Conservation (phyloP, 108 stramenopile genomes). For the Discostella pseudostelligera region DNA sequence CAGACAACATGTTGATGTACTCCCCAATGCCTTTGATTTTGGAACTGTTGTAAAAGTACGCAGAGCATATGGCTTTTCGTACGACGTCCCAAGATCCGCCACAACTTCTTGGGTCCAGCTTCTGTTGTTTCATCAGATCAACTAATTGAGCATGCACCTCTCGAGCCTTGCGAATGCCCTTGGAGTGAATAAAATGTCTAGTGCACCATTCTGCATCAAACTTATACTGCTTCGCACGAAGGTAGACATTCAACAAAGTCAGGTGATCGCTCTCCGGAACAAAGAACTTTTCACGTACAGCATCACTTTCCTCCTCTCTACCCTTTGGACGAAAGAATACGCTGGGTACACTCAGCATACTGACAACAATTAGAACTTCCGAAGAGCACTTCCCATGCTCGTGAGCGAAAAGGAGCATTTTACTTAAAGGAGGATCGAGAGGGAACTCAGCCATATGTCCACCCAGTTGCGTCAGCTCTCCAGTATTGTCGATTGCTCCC, state of each 20-base stretch:
- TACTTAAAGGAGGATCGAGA: conserved; percentile 94
- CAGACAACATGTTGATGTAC: conserved; percentile 98
- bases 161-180: conserved; percentile 95
- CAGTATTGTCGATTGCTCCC: conserved; percentile 96
- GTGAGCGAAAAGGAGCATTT: conserved; percentile 95
- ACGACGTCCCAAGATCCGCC: conserved; percentile 96
- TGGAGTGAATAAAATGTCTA: conserved; percentile 95
- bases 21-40: conserved; percentile 98
- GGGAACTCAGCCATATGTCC: conserved; percentile 96
- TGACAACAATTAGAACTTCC: conserved; percentile 94
- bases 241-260: conserved; percentile 95
- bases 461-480: conserved; percentile 90
- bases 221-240: conserved; percentile 90
- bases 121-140: conserved; percentile 97
- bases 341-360: conserved; percentile 95
- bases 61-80: conserved; percentile 97
- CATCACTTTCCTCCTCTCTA: conserved; percentile 98
- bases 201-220: conserved; percentile 95
- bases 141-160: conserved; percentile 95
- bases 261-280: conserved; percentile 99
- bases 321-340: conserved; percentile 97
- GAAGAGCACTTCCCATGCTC: conserved; percentile 84
- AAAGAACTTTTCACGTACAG: conserved; percentile 97
- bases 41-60: conserved; percentile 97
- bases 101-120: conserved; percentile 74